Conservation (phyloP, 164 flowering plant genomes). For the Tetrastigma voinierianum region DNA sequence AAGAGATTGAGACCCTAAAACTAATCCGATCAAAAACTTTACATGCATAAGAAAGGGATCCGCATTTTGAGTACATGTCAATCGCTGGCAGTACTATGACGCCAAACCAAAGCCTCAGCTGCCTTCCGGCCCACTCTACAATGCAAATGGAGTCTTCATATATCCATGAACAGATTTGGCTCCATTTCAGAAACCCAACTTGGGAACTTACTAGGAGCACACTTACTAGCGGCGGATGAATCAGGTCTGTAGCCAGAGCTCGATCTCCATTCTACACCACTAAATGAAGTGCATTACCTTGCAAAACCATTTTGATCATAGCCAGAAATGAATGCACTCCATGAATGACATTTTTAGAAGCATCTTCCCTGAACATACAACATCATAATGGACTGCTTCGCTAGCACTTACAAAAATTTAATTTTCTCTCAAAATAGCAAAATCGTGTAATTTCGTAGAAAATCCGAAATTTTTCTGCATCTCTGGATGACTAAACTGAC, state of each 20-base stretch:
- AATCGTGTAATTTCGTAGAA: no score
- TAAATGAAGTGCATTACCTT: slow-evolving; percentile 39
- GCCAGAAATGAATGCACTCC: slow-evolving; percentile 61
- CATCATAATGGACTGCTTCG: slow-evolving; percentile 41
- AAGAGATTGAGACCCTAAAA: slow-evolving; percentile 33
- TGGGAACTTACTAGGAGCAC: slow-evolving; percentile 52
- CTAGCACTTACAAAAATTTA: no score
- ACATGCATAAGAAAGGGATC: slow-evolving; percentile 36
- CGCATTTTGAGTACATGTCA: slow-evolving; percentile 65
- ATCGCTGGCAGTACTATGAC: slow-evolving; percentile 42
- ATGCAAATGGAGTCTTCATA: slow-evolving; percentile 35
- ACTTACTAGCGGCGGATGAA: slow-evolving; percentile 39
- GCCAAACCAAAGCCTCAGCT: slow-evolving; percentile 28
- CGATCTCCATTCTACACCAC: slow-evolving; percentile 49
- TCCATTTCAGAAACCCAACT: slow-evolving; percentile 37
- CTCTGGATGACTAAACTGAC: no score
- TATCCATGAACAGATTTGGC: slow-evolving; percentile 53
- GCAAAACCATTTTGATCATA: slow-evolving; percentile 56
- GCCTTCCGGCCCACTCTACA: no score
- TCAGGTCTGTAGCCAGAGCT: slow-evolving; percentile 39
- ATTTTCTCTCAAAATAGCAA: no score
- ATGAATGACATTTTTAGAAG: slow-evolving; percentile 34
- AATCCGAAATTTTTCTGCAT: no score
- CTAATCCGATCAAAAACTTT: slow-evolving; percentile 31
- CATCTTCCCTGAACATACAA: slow-evolving; percentile 39